These are phyloP conservation scores for Fusarium sp. DNA, from an alignment of 2,329 filamentous ascomycete genomes.

Conservation along the genomic window DNA sequence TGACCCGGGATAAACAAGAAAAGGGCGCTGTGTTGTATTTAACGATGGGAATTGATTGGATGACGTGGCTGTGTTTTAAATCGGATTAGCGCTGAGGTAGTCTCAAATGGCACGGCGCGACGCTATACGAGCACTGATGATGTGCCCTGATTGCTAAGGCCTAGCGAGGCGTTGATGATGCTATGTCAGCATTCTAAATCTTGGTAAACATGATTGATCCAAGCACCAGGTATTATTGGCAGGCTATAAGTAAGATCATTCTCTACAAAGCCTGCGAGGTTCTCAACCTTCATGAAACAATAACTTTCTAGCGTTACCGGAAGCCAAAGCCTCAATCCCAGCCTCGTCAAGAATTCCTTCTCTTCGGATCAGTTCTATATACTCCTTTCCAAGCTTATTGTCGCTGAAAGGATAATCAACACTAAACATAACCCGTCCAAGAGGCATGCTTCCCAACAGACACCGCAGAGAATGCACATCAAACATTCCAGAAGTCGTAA, in stretches of 20 bases:
- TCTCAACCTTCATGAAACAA: neutral
- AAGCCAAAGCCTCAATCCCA: neutral
- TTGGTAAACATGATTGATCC: too few species aligned
- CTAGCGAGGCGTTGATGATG: neutral
- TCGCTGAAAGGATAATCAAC: neutral
- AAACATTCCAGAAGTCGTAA: neutral
- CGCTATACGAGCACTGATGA: neutral
- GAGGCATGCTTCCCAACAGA: neutral
- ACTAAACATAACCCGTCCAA: neutral
- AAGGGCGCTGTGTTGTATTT: neutral
- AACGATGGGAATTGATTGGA: neutral
- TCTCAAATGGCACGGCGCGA: neutral
- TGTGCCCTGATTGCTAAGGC: neutral
- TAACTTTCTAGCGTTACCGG: rapidly evolving
- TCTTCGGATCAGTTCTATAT: neutral
- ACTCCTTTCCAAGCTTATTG: neutral
- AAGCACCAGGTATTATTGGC: too few species aligned
- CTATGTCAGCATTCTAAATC: neutral
- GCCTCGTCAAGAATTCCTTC: neutral
- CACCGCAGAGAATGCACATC: neutral
- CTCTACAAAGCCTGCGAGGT: too few species aligned
- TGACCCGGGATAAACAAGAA: neutral
- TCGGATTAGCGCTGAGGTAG: neutral
- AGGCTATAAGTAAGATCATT: too few species aligned
- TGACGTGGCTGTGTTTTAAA: neutral